Conservation (phyloP, 2,329 filamentous ascomycete species). For the Botrytis cinerea region DNA sequence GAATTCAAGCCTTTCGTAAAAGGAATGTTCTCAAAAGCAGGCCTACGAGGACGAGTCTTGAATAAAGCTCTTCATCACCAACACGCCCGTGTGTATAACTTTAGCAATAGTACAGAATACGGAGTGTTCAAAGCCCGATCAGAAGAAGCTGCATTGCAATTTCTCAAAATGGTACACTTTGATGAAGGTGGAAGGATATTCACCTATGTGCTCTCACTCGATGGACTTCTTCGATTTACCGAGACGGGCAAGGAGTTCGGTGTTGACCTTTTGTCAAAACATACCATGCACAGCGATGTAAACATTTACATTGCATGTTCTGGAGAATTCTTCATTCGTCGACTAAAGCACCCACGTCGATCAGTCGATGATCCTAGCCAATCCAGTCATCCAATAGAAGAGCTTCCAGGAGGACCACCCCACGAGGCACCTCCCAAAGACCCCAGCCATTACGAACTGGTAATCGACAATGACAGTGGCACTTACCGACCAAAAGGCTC, state of each 20-base stretch:
- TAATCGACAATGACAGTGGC: slow-evolving; percentile 94
- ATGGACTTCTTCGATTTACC: slow-evolving; percentile 85
- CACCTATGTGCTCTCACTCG: slow-evolving; percentile 88
- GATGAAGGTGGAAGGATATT: slow-evolving; percentile 85
- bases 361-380: slow-evolving; percentile 48
- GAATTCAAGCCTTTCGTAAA: slow-evolving; percentile 91
- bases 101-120: slow-evolving; percentile 72
- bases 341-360: slow-evolving; percentile 57
- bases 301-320: slow-evolving; percentile 88
- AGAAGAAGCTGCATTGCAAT: slow-evolving; percentile 71
- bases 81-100: slow-evolving; percentile 87
- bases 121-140: slow-evolving; percentile 68
- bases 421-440: slow-evolving; percentile 47
- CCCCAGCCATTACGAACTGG: slow-evolving; percentile 71
- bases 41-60: slow-evolving; percentile 75
- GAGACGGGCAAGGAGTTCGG: slow-evolving; percentile 96
- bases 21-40: slow-evolving; percentile 79
- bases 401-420: slow-evolving; percentile 52
- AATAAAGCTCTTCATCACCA: slow-evolving; percentile 89
- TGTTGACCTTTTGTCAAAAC: slow-evolving; percentile 89
- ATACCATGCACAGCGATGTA: slow-evolving; percentile 96
- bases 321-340: slow-evolving; percentile 88
- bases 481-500: slow-evolving; percentile 87
- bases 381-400: slow-evolving; percentile 54
- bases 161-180: slow-evolving; percentile 83